A percentile compares a stretch with the other conserved stretches of the same genome.
These are phyloP conservation scores for Byssoonygena ceratinophila DNA, from an alignment of 2,329 filamentous ascomycete species.

Conservation along the genomic window DNA sequence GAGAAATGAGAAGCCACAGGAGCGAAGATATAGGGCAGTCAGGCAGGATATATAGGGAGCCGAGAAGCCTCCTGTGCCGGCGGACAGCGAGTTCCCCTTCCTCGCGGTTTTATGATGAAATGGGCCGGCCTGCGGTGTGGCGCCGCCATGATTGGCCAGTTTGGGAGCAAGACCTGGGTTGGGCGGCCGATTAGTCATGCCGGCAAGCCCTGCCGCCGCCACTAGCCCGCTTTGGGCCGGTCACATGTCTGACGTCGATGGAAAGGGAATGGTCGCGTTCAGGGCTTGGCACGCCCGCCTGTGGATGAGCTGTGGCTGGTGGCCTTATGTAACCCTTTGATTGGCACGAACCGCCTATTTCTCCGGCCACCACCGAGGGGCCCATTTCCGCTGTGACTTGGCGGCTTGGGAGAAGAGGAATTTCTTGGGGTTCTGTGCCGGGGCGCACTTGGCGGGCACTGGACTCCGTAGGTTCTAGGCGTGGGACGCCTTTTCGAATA, in stretches of 20 bases:
- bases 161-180: constrained; percentile 22
- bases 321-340: neutral
- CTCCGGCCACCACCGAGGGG: neutral
- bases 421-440: neutral
- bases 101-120: constrained; percentile 7
- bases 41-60: constrained; percentile 9
- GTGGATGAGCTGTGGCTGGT: neutral
- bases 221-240: neutral
- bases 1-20: constrained; percentile 10
- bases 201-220: neutral
- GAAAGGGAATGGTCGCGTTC: neutral
- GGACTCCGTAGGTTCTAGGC: neutral
- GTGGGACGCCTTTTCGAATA: neutral
- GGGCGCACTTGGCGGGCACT: neutral
- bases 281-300: neutral
- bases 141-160: constrained; percentile 27
- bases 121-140: constrained; percentile 9
- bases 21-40: constrained; percentile 9
- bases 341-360: neutral
- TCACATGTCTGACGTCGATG: neutral
- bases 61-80: neutral
- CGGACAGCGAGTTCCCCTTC: neutral
- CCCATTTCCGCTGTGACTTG: constrained; percentile 5
- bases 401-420: neutral
- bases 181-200: neutral